Conservation (phyloP, 2,329 filamentous ascomycete genomes). For the Coniella lustricola region DNA sequence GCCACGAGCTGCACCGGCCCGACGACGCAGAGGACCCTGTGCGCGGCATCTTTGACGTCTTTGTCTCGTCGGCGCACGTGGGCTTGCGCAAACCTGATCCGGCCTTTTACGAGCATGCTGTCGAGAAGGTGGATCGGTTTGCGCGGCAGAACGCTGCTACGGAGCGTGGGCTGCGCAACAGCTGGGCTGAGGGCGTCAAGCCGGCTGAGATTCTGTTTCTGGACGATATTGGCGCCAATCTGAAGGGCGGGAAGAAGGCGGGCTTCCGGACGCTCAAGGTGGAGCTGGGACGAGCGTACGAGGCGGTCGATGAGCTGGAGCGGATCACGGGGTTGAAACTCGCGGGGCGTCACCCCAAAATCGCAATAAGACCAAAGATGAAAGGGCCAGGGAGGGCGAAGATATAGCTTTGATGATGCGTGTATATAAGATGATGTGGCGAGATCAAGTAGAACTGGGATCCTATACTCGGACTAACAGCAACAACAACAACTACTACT, state of each 20-base stretch:
- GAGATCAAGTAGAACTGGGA: too few species aligned
- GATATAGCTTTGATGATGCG: constrained; percentile 29
- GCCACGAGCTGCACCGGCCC: constrained; percentile 57
- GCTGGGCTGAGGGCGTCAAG: constrained; percentile 46
- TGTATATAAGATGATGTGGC: not conserved
- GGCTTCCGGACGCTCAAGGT: constrained; percentile 86
- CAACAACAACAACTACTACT: too few species aligned
- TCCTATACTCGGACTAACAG: too few species aligned
- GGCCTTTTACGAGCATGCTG: constrained; percentile 68
- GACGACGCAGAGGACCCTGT: constrained; percentile 51
- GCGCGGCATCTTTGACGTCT: constrained; percentile 70
- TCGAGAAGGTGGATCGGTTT: constrained; percentile 58
- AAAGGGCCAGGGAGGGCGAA: constrained; percentile 30
- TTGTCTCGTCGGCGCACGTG: constrained; percentile 78
- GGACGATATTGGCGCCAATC: constrained; percentile 90
- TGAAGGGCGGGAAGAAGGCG: constrained; percentile 67
- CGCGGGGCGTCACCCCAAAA: constrained; percentile 46
- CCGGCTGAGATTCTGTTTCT: constrained; percentile 73
- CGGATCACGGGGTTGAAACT: constrained; percentile 61
- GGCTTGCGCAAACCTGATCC: constrained; percentile 84
- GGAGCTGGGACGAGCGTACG: constrained; percentile 64
- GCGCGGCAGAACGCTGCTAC: constrained; percentile 44
- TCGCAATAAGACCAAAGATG: constrained; percentile 35
- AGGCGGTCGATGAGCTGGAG: constrained; percentile 80
- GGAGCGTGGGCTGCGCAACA: constrained; percentile 30